Percentiles rank a stretch among this genome's conserved stretches.
These are phyloP conservation scores for Xylaria sp. DNA, from an alignment of 2,329 filamentous ascomycete species.

Conservation along the genomic window DNA sequence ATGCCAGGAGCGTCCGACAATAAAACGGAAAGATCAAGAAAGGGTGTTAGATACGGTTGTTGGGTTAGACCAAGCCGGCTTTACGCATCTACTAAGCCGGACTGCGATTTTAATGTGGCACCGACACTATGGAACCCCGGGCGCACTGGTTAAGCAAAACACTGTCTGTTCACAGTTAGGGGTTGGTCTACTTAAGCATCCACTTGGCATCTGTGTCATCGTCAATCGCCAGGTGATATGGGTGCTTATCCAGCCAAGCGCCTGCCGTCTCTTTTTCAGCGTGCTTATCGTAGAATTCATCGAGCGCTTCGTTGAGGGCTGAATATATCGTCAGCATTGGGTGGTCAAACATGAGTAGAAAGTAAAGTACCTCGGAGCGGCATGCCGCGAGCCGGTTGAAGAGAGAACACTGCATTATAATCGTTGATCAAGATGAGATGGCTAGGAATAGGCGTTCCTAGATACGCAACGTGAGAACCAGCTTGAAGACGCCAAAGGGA, in stretches of 20 bases:
- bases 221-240: neutral
- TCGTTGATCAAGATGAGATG: conserved; percentile 2
- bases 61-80: too few species aligned
- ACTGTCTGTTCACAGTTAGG: too few species aligned
- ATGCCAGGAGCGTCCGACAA: too few species aligned
- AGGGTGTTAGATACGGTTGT: too few species aligned
- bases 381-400: conserved; percentile 2
- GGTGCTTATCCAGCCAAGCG: conserved; percentile 6
- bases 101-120: too few species aligned
- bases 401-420: neutral
- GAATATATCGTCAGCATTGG: neutral
- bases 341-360: neutral
- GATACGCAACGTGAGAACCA: neutral
- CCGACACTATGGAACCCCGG: too few species aligned
- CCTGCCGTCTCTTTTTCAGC: neutral
- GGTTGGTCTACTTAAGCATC: neutral
- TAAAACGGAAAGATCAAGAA: too few species aligned
- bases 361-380: neutral
- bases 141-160: too few species aligned
- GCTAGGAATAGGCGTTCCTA: conserved; percentile 1
- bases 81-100: too few species aligned
- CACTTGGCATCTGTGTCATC: neutral
- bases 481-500: neutral
- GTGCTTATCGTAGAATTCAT: conserved; percentile 8
- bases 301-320: conserved; percentile 1